Percentiles rank a stretch among this genome's conserved stretches.
Evolutionary conservation across 495 filamentous ascomycete species (phyloP).

Genomic region (Neurospora intermedia): DNA sequence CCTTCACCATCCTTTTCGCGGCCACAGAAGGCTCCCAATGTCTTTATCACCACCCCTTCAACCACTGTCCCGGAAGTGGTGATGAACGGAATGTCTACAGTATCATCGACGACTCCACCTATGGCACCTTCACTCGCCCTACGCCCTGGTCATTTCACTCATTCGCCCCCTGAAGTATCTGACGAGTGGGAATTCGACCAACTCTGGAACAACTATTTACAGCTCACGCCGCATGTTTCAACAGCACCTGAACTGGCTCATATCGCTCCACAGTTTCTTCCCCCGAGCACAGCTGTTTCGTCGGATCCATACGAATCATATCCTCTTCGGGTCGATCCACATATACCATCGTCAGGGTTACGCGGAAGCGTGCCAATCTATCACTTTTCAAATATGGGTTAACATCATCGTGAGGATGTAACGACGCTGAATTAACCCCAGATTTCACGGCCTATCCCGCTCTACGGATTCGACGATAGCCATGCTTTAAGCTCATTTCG

Average conservation of each 20-base stretch:
- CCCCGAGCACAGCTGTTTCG: conserved; percentile 1
- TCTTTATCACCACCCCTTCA: conserved; percentile 8
- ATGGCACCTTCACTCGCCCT: background rate
- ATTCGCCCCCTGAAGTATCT: conserved; percentile 20
- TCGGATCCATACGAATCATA: conserved; percentile 16
- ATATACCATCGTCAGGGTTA: conserved; percentile 4
- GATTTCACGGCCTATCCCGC: background rate
- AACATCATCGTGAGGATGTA: background rate
- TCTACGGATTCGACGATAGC: background rate
- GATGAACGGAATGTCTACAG: conserved; percentile 13
- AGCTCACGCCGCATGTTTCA: conserved; percentile 13
- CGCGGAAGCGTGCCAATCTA: conserved; percentile 6
- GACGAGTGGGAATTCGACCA: conserved; percentile 45
- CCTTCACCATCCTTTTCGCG: conserved; percentile 10
- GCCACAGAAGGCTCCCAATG: conserved; percentile 7
- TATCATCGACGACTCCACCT: background rate
- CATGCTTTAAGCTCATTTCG: background rate
- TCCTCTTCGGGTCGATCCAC: background rate
- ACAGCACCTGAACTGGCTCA: conserved; percentile 3
- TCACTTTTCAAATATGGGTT: conserved; percentile 9
- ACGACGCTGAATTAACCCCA: background rate
- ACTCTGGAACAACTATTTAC: conserved; percentile 41
- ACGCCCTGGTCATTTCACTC: conserved; percentile 11
- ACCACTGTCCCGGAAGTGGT: conserved; percentile 2
- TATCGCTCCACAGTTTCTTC: conserved; percentile 15